These are phyloP conservation scores for Pseudogymnoascus sp. DNA, from an alignment of 2,329 filamentous ascomycete genomes.

Conservation along the genomic window DNA sequence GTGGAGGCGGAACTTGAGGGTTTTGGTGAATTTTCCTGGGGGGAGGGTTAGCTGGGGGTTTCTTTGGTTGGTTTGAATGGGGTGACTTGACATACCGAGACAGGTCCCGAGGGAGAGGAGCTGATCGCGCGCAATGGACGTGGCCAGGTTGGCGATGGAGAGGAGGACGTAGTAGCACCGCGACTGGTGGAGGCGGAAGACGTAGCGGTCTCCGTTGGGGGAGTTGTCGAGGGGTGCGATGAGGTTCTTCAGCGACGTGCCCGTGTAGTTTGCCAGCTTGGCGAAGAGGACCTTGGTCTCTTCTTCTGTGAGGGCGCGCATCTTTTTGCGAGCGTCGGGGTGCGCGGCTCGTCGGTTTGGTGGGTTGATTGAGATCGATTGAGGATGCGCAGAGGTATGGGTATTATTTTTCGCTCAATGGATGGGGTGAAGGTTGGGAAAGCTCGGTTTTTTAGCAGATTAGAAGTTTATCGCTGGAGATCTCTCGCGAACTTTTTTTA, in stretches of 20 bases:
- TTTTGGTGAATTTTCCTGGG: constrained; percentile 87
- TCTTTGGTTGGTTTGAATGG: background rate
- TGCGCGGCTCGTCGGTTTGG: background rate
- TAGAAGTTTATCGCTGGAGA: background rate
- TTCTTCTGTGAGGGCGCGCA: constrained; percentile 73
- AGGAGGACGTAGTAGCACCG: constrained; percentile 89
- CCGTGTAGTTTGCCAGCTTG: constrained; percentile 91
- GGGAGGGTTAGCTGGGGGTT: constrained; percentile 16
- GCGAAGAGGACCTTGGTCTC: constrained; percentile 77
- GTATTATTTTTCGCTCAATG: background rate
- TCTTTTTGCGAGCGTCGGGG: constrained; percentile 30
- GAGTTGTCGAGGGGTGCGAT: constrained; percentile 64
- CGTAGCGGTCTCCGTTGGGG: constrained; percentile 64
- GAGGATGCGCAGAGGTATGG: constrained; percentile 5
- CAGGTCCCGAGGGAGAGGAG: constrained; percentile 85
- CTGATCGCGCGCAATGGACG: constrained; percentile 70
- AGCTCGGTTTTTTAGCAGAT: constrained; percentile 1
- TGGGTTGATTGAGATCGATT: background rate
- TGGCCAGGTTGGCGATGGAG: constrained; percentile 83
- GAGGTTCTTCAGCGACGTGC: constrained; percentile 74
- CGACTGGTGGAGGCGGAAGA: constrained; percentile 74
- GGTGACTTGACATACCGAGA: constrained; percentile 41
- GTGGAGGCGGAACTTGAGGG: constrained; percentile 89
- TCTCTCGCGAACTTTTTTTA: constrained; percentile 16
- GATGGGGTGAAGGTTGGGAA: background rate